phyloP scores from a whole-genome alignment of 2,329 filamentous ascomycete genomes.

The Arachnopeziza araneosa region DNA sequence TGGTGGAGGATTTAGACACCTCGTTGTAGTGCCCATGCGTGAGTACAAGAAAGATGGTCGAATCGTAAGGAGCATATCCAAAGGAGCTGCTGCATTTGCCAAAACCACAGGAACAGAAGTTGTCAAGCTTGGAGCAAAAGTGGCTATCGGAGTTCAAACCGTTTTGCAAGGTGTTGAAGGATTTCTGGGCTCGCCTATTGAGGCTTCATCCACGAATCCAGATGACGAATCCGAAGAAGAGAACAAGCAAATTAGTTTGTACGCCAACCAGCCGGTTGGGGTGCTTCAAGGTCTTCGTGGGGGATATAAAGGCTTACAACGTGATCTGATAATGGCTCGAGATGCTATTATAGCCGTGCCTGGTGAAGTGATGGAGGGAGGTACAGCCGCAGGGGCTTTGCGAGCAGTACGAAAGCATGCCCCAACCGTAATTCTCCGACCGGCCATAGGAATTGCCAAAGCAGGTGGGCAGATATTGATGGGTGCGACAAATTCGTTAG shows the following conservation, averaged over 20 bases:
- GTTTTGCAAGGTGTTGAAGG: conserved; percentile 84
- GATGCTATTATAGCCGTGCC: conserved; percentile 95
- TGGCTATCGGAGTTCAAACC: conserved; percentile 93
- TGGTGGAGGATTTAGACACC: conserved; percentile 76
- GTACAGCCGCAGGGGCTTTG: conserved; percentile 73
- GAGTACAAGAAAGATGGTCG: conserved; percentile 95
- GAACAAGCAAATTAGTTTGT: conserved; percentile 76
- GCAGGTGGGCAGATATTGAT: conserved; percentile 84
- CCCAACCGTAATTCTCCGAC: conserved; percentile 88
- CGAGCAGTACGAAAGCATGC: conserved; percentile 73
- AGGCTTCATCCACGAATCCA: conserved; percentile 31
- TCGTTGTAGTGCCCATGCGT: conserved; percentile 82
- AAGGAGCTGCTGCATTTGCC: conserved; percentile 84
- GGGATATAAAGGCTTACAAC: conserved; percentile 74
- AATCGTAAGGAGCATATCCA: conserved; percentile 84
- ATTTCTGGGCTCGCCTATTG: conserved; percentile 50
- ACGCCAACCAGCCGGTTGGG: conserved; percentile 88
- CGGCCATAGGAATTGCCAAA: conserved; percentile 84
- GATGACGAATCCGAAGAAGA: conserved; percentile 64
- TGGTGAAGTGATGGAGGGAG: conserved; percentile 82
- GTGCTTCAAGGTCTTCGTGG: conserved; percentile 81
- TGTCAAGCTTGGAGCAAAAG: conserved; percentile 89
- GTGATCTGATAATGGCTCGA: conserved; percentile 78
- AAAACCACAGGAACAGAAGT: conserved; percentile 91
- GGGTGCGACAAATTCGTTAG: conserved; percentile 87